These are phyloP conservation scores for barley (Hordeum vulgare) DNA, from an alignment of 176 grass and related monocot species.

Conservation along the genomic window DNA sequence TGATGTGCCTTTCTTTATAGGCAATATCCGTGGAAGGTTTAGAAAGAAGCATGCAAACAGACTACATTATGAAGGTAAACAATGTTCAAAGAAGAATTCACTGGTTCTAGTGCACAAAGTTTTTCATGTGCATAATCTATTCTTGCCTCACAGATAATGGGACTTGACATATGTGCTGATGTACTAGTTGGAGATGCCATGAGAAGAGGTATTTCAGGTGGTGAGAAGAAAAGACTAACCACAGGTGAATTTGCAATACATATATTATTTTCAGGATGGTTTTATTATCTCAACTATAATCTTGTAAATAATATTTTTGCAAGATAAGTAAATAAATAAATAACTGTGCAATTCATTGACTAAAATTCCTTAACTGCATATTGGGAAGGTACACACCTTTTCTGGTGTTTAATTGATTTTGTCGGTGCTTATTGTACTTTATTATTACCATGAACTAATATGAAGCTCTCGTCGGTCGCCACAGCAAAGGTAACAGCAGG, in stretches of 20 bases:
- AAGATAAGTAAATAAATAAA: background rate
- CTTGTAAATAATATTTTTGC: background rate
- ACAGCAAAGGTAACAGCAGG: background rate
- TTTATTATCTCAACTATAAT: background rate
- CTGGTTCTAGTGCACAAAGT: background rate
- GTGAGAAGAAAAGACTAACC: slow-evolving; percentile 87
- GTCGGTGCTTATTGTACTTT: background rate
- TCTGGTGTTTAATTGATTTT: background rate
- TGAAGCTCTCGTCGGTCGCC: background rate
- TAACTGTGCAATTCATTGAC: background rate
- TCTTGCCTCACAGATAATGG: slow-evolving; percentile 62
- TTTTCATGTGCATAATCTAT: background rate
- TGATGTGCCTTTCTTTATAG: slow-evolving; percentile 22
- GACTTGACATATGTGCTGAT: slow-evolving; percentile 77
- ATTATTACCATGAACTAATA: background rate
- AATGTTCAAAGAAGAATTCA: background rate
- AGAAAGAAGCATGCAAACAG: slow-evolving; percentile 76
- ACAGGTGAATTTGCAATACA: slow-evolving; percentile 43
- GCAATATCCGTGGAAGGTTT: slow-evolving; percentile 70
- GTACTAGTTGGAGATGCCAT: slow-evolving; percentile 70
- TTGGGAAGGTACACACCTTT: background rate
- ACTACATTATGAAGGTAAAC: slow-evolving; percentile 90
- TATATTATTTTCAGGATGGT: background rate
- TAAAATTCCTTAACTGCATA: background rate
- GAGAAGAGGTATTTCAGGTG: slow-evolving; percentile 90